These are phyloP conservation scores for Cercospora zeina DNA, from an alignment of 2,329 filamentous ascomycete species.

Conservation along the genomic window DNA sequence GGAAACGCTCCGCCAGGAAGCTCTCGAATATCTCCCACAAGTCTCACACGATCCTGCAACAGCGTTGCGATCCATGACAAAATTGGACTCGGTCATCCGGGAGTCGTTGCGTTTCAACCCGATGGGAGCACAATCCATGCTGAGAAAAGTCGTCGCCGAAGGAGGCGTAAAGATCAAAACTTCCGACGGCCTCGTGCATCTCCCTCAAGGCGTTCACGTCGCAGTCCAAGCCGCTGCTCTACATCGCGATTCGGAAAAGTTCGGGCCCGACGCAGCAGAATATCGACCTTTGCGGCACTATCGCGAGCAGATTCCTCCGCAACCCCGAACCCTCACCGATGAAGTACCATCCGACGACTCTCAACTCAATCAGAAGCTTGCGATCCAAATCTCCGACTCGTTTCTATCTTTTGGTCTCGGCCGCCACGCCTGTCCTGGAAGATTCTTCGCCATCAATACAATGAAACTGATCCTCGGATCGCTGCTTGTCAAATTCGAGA, in stretches of 20 bases:
- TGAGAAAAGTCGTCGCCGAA: constrained; percentile 28
- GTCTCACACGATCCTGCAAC: not conserved
- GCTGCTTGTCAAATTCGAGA: constrained; percentile 46
- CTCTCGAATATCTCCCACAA: not conserved
- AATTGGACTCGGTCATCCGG: constrained; percentile 32
- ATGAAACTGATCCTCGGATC: constrained; percentile 49
- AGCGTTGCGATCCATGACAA: not conserved
- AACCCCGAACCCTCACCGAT: too few species aligned
- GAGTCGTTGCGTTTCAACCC: constrained; percentile 31
- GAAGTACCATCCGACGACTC: too few species aligned
- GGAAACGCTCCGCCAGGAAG: not conserved
- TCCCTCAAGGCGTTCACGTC: constrained; percentile 31
- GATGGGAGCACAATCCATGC: constrained; percentile 20
- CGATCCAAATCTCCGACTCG: constrained; percentile 20
- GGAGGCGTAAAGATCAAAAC: constrained; percentile 28
- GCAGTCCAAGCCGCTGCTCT: constrained; percentile 23
- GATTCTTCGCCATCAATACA: constrained; percentile 50
- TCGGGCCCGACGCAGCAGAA: constrained; percentile 22
- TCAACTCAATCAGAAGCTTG: not conserved
- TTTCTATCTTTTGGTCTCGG: constrained; percentile 32
- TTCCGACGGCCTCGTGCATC: constrained; percentile 24
- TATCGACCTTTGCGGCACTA: constrained; percentile 33
- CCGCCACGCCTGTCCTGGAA: constrained; percentile 37
- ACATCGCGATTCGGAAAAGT: constrained; percentile 33
- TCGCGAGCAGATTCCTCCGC: constrained; percentile 4